These are phyloP conservation scores for Lactarius sp. DNA, from an alignment of 768 basidiomycete genomes.

Conservation along the genomic window DNA sequence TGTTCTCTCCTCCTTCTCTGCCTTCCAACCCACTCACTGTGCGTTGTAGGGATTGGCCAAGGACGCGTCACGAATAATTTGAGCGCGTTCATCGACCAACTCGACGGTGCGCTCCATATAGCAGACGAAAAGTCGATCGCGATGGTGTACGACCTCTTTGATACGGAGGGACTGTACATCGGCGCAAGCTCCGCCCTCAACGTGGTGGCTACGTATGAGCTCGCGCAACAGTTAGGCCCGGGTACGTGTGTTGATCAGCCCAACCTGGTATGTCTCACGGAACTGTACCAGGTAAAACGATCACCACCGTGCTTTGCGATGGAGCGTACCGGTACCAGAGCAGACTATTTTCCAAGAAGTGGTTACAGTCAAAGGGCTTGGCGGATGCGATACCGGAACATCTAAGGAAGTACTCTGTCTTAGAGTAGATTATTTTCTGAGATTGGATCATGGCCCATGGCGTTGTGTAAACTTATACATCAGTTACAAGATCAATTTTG, in stretches of 20 bases:
- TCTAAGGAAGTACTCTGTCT: slow-evolving; percentile 83
- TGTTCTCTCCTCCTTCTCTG: background rate
- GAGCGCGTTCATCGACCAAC: slow-evolving; percentile 66
- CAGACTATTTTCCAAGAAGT: slow-evolving; percentile 88
- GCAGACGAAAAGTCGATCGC: slow-evolving; percentile 84
- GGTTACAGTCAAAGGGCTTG: slow-evolving; percentile 80
- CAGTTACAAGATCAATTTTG: background rate
- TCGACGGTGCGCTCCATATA: slow-evolving; percentile 82
- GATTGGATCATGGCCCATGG: background rate
- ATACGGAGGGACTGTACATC: slow-evolving; percentile 89
- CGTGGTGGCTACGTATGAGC: slow-evolving; percentile 87
- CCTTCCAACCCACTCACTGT: background rate
- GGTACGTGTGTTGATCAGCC: slow-evolving; percentile 40
- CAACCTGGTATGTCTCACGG: background rate
- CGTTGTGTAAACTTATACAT: background rate
- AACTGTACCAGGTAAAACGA: slow-evolving; percentile 54
- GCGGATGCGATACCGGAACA: slow-evolving; percentile 73
- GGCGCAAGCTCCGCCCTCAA: slow-evolving; percentile 94
- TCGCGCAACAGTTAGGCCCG: slow-evolving; percentile 80
- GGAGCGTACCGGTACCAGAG: slow-evolving; percentile 98
- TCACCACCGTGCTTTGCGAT: slow-evolving; percentile 89
- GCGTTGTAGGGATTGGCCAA: slow-evolving; percentile 81
- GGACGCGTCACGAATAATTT: slow-evolving; percentile 93
- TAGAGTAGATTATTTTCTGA: slow-evolving; percentile 45
- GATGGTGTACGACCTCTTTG: slow-evolving; percentile 91